phyloP scores from a whole-genome alignment of 192 early-diverging fungal species.

The Linnemannia hyalina region DNA sequence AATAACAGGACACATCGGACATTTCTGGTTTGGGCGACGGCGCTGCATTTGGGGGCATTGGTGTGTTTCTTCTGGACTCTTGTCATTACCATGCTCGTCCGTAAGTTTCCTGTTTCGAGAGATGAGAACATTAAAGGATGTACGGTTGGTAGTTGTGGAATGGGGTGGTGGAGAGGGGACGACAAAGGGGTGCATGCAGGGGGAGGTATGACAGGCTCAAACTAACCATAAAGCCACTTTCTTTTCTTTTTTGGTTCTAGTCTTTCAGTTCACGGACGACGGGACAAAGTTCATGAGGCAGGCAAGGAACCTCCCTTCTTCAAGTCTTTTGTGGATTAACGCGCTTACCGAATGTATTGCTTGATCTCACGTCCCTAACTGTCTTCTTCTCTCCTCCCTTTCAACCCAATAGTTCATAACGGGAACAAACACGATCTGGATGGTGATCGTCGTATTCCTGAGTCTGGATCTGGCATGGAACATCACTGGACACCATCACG shows the following conservation, averaged over 20 bases:
- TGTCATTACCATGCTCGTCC: conserved; percentile 18
- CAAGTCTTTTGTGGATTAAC: no score
- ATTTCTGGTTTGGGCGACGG: conserved; percentile 26
- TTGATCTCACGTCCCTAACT: background rate
- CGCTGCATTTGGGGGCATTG: conserved; percentile 27
- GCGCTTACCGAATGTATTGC: background rate
- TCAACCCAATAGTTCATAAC: conserved; percentile 19
- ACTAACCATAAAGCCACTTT: background rate
- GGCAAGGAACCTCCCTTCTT: background rate
- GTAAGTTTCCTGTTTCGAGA: background rate
- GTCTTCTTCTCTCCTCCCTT: background rate
- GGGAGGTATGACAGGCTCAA: background rate
- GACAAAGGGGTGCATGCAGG: background rate
- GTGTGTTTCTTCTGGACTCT: conserved; percentile 41
- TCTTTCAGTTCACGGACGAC: conserved; percentile 48
- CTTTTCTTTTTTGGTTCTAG: conserved; percentile 2
- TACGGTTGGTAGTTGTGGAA: no score
- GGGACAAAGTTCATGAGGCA: conserved; percentile 21
- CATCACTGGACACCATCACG: conserved; percentile 19
- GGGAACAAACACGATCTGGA: conserved; percentile 21
- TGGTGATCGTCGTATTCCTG: conserved; percentile 9
- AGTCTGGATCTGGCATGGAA: conserved; percentile 38
- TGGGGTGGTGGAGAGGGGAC: background rate
- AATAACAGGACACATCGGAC: background rate
- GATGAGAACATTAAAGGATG: background rate